Evolutionary conservation across 768 basidiomycete species (phyloP).

Genomic region (Clitopilus passeckerianus): DNA sequence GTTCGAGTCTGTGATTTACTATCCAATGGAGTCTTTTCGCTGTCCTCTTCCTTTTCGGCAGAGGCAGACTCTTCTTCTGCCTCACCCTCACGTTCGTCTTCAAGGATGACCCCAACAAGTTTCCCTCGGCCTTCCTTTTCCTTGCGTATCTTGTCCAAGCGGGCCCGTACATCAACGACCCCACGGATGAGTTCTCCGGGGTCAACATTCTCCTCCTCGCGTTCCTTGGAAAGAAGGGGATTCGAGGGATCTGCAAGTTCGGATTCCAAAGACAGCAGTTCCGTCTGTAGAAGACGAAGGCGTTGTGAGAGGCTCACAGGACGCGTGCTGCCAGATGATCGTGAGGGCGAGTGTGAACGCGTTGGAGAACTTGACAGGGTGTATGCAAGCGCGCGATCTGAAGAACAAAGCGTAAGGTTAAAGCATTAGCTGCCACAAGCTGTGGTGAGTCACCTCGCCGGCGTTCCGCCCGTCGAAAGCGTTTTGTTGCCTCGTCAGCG

Average conservation of each 20-base stretch:
- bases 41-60: conserved; percentile 6
- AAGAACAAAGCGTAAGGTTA: background rate
- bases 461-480: conserved; percentile 69
- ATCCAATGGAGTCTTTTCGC: conserved; percentile 2
- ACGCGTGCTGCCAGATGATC: conserved; percentile 24
- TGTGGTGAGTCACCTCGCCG: conserved; percentile 36
- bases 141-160: conserved; percentile 64
- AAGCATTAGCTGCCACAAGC: background rate
- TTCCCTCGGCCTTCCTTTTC: conserved; percentile 61
- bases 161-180: conserved; percentile 65
- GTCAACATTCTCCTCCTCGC: conserved; percentile 57
- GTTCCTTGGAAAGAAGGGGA: conserved; percentile 55
- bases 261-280: conserved; percentile 73
- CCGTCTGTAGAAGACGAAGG: conserved; percentile 65
- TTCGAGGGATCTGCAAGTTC: conserved; percentile 83
- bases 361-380: conserved; percentile 66
- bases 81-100: conserved; percentile 18
- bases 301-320: conserved; percentile 51
- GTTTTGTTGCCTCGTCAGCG: conserved; percentile 63
- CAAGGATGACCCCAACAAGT: conserved; percentile 55
- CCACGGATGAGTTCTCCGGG: conserved; percentile 74
- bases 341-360: conserved; percentile 36
- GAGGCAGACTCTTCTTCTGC: conserved; percentile 12
- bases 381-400: conserved; percentile 55
- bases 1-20: conserved; percentile 36